These are phyloP conservation scores for Hypoxylon fuscum DNA, from an alignment of 495 filamentous ascomycete species.

Conservation along the genomic window DNA sequence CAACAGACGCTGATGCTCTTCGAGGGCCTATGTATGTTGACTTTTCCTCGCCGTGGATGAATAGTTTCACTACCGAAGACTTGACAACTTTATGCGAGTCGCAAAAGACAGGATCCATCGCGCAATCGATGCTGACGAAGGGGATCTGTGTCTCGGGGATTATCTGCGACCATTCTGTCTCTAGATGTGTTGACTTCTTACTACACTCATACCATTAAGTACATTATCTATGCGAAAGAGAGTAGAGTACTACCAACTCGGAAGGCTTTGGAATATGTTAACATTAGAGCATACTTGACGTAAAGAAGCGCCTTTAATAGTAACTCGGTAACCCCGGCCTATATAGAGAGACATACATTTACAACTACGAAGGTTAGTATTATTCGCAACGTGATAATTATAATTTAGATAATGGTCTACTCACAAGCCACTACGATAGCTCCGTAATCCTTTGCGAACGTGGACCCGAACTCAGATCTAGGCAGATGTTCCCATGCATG, in stretches of 20 bases:
- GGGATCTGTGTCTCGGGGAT: slow-evolving; percentile 4
- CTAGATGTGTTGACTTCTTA: slow-evolving; percentile 17
- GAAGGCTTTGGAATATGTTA: slow-evolving; percentile 4
- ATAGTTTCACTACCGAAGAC: slow-evolving; percentile 44
- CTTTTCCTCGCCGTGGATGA: slow-evolving; percentile 14
- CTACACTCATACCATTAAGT: slow-evolving; percentile 3
- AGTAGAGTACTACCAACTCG: slow-evolving; percentile 4
- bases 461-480: slow-evolving; percentile 8
- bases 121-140: slow-evolving; percentile 56
- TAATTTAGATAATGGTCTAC: not conserved
- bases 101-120: slow-evolving; percentile 28
- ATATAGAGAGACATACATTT: slow-evolving; percentile 11
- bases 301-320: not conserved
- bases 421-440: slow-evolving; percentile 23
- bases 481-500: slow-evolving; percentile 23
- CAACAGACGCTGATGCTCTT: slow-evolving; percentile 45
- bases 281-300: slow-evolving; percentile 1
- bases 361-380: slow-evolving; percentile 15
- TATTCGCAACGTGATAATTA: not conserved
- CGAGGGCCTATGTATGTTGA: slow-evolving; percentile 44
- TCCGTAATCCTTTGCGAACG: not conserved
- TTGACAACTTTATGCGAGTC: slow-evolving; percentile 41
- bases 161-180: slow-evolving; percentile 16
- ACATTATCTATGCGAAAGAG: not conserved
- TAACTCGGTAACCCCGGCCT: no score